phyloP scores from a whole-genome alignment of 176 grass and related monocot species.

The Saccharum spontaneum region DNA sequence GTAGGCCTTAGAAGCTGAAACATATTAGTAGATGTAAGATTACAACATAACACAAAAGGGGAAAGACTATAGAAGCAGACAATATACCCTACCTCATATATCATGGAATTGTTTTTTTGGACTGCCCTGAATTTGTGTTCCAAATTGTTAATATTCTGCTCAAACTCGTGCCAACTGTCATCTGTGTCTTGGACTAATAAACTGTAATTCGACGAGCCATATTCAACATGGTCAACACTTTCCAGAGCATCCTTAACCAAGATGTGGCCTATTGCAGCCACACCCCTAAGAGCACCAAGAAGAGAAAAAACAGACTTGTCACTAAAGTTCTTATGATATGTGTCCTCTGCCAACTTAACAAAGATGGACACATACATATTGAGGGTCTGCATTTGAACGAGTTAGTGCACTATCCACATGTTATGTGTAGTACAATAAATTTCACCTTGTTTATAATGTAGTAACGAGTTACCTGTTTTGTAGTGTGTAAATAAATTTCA shows the following conservation, averaged over 20 bases:
- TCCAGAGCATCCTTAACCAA: not conserved
- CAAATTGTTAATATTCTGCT: not conserved
- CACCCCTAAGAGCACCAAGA: not conserved
- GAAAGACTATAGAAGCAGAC: not conserved
- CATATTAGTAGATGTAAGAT: not conserved
- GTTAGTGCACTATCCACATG: not conserved
- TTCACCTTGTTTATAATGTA: too few species aligned
- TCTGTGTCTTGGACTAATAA: not conserved
- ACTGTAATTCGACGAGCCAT: not conserved
- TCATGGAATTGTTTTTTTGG: too few species aligned
- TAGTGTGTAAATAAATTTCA: slow-evolving; percentile 17
- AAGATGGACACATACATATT: not conserved
- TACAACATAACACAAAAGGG: not conserved
- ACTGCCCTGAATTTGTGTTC: not conserved
- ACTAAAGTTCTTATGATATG: not conserved
- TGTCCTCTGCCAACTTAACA: slow-evolving; percentile 3
- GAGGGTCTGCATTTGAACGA: slow-evolving; percentile 8
- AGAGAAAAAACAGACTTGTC: not conserved
- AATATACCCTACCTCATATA: not conserved
- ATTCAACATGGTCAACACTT: not conserved
- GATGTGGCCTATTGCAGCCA: slow-evolving; percentile 4
- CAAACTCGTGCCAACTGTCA: not conserved
- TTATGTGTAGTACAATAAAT: not conserved
- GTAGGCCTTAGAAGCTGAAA: slow-evolving; percentile 3
- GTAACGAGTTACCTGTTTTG: slow-evolving; percentile 17